Base-by-base conservation (phyloP, 371 early-diverging fungal species). In the Apophysomyces sp. region DNA sequence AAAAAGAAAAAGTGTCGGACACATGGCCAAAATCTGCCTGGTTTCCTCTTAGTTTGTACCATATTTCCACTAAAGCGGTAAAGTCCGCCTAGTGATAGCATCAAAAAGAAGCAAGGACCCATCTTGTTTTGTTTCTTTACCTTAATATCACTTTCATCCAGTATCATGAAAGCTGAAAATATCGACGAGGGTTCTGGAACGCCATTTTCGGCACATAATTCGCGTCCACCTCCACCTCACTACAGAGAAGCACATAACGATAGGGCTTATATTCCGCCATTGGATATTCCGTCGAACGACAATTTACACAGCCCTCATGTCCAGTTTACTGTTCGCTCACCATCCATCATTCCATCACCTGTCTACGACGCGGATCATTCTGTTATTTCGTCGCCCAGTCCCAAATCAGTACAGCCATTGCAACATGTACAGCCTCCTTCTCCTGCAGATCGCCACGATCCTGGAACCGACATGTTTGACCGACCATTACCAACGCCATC, bases 321-420 rank as follows among this genome's bases (percentile, higher is more conserved):
- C 7, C 60, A 61, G 29, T 71, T 71, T 37, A 61, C 70, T 8
- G 58, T 51, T 12, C 63, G 63, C 29, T 63, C 66, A 27, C 66
- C 71, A 3, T 61, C 66, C 27, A 60, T 64, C 16, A 67, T 64
- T 26, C 66, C 65, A 30, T 55, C 60, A 8, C 64, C 64, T 28
- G 49, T 61, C 4, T 58, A 63, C 51, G 64, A 37, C 9, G 41
- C 51, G n/a, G 59, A 56, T 0, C 58, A 41, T 18, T 41, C 57
- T 29, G n/a, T 24, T 30, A 36, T 57, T 12, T 24, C 59, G 5
- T 53, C 55, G 8, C n/a, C 55, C 21, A 44, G 52, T 16, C 41
- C 56, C 3, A 16, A 34, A 13, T 52, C 60, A 9, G 56, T 13
- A 34, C 13, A 11, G 13, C 60, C 8, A 40, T 15, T 26, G 26